Evolutionary conservation across 1,139 yeast genomes (phyloP).

Genomic region (Hyphopichia burtonii): DNA sequence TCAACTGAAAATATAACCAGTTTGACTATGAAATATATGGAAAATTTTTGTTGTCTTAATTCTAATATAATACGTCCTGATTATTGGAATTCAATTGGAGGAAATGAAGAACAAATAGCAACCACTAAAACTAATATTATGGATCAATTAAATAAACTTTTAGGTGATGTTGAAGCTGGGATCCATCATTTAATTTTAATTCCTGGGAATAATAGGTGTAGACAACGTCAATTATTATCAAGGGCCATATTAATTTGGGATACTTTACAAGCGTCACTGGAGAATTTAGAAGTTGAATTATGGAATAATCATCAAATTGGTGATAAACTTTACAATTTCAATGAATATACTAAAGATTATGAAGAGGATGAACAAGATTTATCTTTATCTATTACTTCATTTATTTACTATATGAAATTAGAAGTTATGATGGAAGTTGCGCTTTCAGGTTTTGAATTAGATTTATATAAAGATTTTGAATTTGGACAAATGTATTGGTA

Average conservation of each 20-base stretch:
- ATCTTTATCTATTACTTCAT: conserved; percentile 61
- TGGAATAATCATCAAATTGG: conserved; percentile 31
- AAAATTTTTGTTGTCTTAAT: conserved; percentile 25
- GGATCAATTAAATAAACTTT: conserved; percentile 12
- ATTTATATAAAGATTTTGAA: conserved; percentile 74
- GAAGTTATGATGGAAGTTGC: conserved; percentile 70
- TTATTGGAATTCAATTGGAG: conserved; percentile 22
- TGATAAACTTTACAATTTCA: conserved; percentile 25
- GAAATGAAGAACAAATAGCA: conserved; percentile 9
- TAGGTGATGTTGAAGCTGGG: conserved; percentile 43
- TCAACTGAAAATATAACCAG: conserved; percentile 13
- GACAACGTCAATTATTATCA: conserved; percentile 73
- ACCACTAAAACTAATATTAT: conserved; percentile 10
- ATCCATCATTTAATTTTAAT: conserved; percentile 56
- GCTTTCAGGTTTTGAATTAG: conserved; percentile 73
- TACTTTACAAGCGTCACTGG: conserved; percentile 69
- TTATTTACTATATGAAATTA: conserved; percentile 65
- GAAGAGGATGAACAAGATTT: conserved; percentile 15
- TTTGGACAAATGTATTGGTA: conserved; percentile 69
- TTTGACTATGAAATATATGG: conserved; percentile 20
- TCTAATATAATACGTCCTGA: conserved; percentile 21
- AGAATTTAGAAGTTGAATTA: conserved; percentile 48
- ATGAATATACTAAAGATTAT: conserved; percentile 11
- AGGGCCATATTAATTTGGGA: conserved; percentile 69
- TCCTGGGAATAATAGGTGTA: conserved; percentile 71